Conservation (phyloP, 176 grass and related monocot genomes). For the Phoenix dactylifera region DNA sequence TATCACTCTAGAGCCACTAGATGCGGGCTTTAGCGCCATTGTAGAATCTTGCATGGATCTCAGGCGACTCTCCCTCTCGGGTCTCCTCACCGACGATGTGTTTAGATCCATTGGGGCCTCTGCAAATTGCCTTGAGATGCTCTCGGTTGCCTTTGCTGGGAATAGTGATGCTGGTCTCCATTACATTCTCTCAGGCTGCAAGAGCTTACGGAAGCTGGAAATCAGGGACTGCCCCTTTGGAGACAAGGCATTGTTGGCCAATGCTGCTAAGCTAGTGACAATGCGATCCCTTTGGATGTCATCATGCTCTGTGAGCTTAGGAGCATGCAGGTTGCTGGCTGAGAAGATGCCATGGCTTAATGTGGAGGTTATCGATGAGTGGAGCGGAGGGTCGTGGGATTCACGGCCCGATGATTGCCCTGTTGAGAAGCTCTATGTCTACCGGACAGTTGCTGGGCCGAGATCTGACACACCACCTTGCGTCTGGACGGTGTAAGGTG, state of each 20-base stretch:
- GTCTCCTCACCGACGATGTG: slow-evolving; percentile 51
- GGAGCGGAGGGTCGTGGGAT: slow-evolving; percentile 25
- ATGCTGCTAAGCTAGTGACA: slow-evolving; percentile 67
- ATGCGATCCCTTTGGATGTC: slow-evolving; percentile 97
- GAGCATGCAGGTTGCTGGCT: slow-evolving; percentile 49
- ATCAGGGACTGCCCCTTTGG: slow-evolving; percentile 79
- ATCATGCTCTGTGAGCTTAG: slow-evolving; percentile 53
- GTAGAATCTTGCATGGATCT: slow-evolving; percentile 63
- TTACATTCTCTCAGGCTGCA: slow-evolving; percentile 67
- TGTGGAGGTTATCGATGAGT: slow-evolving; percentile 58
- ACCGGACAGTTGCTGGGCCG: slow-evolving; percentile 51
- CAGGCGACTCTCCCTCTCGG: slow-evolving; percentile 46
- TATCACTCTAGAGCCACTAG: slow-evolving; percentile 41
- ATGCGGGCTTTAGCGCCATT: slow-evolving; percentile 60
- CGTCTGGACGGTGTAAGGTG: slow-evolving; percentile 38
- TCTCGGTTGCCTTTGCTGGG: slow-evolving; percentile 59
- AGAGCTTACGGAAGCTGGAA: slow-evolving; percentile 68
- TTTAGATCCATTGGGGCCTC: slow-evolving; percentile 58
- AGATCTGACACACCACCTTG: slow-evolving; percentile 49
- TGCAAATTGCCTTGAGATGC: slow-evolving; percentile 60
- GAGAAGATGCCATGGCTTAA: slow-evolving; percentile 50
- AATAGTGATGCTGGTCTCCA: slow-evolving; percentile 45
- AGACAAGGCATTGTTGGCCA: slow-evolving; percentile 42
- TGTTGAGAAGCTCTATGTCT: slow-evolving; percentile 55
- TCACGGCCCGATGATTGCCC: slow-evolving; percentile 38